Conservation (phyloP, 108 stramenopile species). For the Nitzschia inconspicua region DNA sequence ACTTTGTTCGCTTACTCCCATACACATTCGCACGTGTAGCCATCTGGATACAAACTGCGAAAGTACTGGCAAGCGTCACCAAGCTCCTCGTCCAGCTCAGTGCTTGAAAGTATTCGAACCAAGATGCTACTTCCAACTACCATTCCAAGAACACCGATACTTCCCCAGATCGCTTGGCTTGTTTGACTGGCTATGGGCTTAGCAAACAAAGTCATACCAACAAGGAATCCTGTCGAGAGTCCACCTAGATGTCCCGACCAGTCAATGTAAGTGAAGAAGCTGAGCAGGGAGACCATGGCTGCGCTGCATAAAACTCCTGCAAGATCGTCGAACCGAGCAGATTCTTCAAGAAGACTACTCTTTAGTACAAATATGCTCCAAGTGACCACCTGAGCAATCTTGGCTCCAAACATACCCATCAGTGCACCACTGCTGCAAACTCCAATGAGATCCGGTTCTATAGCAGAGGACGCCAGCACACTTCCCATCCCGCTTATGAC, state of each 20-base stretch:
- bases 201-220: constrained; percentile 38
- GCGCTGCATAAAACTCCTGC: constrained; percentile 31
- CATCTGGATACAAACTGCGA: constrained; percentile 62
- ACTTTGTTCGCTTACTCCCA: constrained; percentile 22
- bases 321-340: constrained; percentile 33
- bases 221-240: constrained; percentile 37
- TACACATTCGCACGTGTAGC: constrained; percentile 67
- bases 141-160: constrained; percentile 44
- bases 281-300: constrained; percentile 27
- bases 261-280: constrained; percentile 45
- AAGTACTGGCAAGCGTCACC: constrained; percentile 81
- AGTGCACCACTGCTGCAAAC: constrained; percentile 54
- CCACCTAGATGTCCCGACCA: constrained; percentile 59
- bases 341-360: no score
- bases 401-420: constrained; percentile 60
- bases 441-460: constrained; percentile 38
- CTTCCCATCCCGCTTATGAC: constrained; percentile 31
- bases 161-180: constrained; percentile 36
- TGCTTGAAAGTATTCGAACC: constrained; percentile 31
- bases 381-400: constrained; percentile 45
- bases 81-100: constrained; percentile 63
- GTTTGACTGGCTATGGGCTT: constrained; percentile 23
- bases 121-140: constrained; percentile 13
- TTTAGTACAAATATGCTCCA: constrained; percentile 15
- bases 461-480: constrained; percentile 12